Base-by-base conservation (phyloP, 257 asterid species). In the Perilla frutescens region DNA sequence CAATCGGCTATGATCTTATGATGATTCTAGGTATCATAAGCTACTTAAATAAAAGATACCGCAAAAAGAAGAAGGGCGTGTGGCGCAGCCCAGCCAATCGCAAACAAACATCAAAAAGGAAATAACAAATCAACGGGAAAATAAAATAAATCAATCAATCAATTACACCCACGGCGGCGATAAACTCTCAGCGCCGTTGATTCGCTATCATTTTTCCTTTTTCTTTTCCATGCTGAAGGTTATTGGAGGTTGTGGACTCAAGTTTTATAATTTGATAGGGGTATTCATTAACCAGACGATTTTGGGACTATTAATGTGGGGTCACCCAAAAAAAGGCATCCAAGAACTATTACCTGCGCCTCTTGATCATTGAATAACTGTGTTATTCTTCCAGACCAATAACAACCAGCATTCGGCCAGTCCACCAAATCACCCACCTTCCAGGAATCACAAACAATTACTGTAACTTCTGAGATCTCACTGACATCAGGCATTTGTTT, bases 401-500 rank as follows among this genome's bases (percentile, higher is more conserved):
- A 82, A 81, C 91, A 88, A 64, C 44, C 81, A 45, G 54, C 55
- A 9, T 68, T 48, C 78, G 74, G 64, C 96, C 90, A 85, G 79
- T 94, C 99, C 74, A 94, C 95, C 64, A 83, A 60, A 83, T 94
- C 96, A 29, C 97, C 99, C 58, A 84, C 88, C 77, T 81, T 82
- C 97, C 99, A 91, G 45, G 36, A 37, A 71, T 81, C 84, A 37
- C 81, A 65, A 40, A 80, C 73, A 79, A 85, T 50, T 37, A 94
- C 89, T 40, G 75, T 41, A 72, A 80, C 87, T 75, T 84, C 85
- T 8, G 87, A 70, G 70, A 80, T 63, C 53, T 71, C 80, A 69
- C 73, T 65, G 48, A 15, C 72, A 69, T 50, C 56, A 59, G 85
- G 85, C 66, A 71, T 61, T 64, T 84, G 72, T 44, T 57, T 82